A percentile compares a stretch with the other conserved stretches of the same genome.
Evolutionary conservation across 345 rosid genomes (phyloP).

Genomic region (Chamaenerion angustifolium): DNA sequence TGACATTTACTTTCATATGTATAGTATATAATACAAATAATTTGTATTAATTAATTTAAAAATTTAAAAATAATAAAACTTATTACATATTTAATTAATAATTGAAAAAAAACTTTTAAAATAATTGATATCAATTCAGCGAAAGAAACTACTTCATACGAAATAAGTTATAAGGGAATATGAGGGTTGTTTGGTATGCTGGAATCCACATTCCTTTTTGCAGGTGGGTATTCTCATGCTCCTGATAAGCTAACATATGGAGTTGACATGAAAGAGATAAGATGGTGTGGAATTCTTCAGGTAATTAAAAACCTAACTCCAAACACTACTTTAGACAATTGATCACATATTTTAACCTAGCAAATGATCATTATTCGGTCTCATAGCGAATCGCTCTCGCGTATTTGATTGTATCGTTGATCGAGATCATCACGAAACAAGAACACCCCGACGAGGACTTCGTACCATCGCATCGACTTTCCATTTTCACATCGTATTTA

Average conservation of each 20-base stretch:
- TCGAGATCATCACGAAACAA: slow-evolving; percentile 48
- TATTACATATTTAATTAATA: too few species aligned
- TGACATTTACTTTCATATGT: too few species aligned
- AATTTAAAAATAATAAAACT: too few species aligned
- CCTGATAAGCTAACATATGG: slow-evolving; percentile 67
- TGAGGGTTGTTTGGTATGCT: too few species aligned
- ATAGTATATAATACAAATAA: too few species aligned
- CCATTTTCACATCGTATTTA: slow-evolving; percentile 37
- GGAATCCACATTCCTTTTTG: slow-evolving; percentile 3
- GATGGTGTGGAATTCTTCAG: slow-evolving; percentile 92
- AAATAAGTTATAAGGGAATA: too few species aligned
- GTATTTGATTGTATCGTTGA: slow-evolving; percentile 48
- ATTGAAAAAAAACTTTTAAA: too few species aligned
- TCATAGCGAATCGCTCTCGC: slow-evolving; percentile 80
- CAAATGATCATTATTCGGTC: slow-evolving; percentile 3
- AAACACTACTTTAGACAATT: background rate
- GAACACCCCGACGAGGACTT: slow-evolving; percentile 11
- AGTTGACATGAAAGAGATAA: slow-evolving; percentile 57
- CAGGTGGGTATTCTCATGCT: slow-evolving; percentile 87
- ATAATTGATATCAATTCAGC: too few species aligned
- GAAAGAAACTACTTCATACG: too few species aligned
- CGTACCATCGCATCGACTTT: slow-evolving; percentile 20
- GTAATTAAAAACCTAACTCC: slow-evolving; percentile 15
- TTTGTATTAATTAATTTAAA: too few species aligned
- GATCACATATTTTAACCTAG: background rate